Evolutionary conservation across 352 stramenopile genomes (phyloP).

Genomic region (Globisporangium sylvaticum): DNA sequence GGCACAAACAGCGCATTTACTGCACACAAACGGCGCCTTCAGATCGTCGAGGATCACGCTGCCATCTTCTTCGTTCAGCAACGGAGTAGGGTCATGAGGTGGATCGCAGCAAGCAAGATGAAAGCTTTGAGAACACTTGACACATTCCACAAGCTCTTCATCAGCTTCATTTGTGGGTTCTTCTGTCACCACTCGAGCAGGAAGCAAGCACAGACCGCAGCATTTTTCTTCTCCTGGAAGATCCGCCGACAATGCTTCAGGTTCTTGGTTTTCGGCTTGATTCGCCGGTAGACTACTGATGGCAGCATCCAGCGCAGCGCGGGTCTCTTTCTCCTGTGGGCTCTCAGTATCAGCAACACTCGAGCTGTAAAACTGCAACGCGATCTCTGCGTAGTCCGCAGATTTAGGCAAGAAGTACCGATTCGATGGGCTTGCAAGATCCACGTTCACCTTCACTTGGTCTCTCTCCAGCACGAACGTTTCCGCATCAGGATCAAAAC

Average conservation of each 20-base stretch:
- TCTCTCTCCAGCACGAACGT: conserved; percentile 5
- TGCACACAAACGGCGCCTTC: conserved; percentile 68
- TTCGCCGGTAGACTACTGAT: conserved; percentile 4
- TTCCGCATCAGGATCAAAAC: conserved; percentile 4
- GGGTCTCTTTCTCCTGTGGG: conserved; percentile 9
- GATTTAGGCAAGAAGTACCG: conserved; percentile 13
- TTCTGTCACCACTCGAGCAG: background rate
- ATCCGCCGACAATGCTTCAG: background rate
- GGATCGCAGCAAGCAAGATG: conserved; percentile 79
- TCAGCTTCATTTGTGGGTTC: background rate
- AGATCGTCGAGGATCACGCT: conserved; percentile 57
- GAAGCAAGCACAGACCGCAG: conserved; percentile 26
- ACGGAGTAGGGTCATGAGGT: conserved; percentile 50
- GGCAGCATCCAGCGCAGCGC: conserved; percentile 11
- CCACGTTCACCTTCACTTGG: background rate
- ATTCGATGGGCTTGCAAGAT: background rate
- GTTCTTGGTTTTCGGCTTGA: background rate
- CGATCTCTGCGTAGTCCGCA: conserved; percentile 9
- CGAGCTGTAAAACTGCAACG: conserved; percentile 6
- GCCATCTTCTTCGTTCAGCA: conserved; percentile 53
- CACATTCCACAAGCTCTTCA: conserved; percentile 53
- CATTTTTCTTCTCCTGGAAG: conserved; percentile 1
- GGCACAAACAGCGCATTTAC: conserved; percentile 53
- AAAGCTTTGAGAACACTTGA: conserved; percentile 46
- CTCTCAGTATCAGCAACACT: conserved; percentile 2